A percentile compares a stretch with the other conserved stretches of the same genome.
Conservation (phyloP, 1,284 basidiomycete species). For the Sanghuangporus weigelae region DNA sequence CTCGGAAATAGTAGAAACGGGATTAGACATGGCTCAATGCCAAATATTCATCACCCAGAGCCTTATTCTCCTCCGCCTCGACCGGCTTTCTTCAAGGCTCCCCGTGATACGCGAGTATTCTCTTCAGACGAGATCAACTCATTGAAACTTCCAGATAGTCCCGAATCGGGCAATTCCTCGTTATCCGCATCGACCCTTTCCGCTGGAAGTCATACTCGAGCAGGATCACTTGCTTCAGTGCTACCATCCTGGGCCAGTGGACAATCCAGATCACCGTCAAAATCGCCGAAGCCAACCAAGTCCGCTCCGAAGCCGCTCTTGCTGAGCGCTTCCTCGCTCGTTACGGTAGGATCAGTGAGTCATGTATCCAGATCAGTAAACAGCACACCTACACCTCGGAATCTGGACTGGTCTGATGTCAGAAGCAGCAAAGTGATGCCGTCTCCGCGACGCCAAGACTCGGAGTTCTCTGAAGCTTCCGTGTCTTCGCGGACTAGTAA, state of each 20-base stretch:
- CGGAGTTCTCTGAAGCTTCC: slow-evolving; percentile 44
- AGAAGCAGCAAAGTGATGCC: slow-evolving; percentile 34
- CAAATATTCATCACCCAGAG: slow-evolving; percentile 34
- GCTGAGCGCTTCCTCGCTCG: slow-evolving; percentile 40
- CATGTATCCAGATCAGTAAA: slow-evolving; percentile 34
- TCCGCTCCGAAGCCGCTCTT: slow-evolving; percentile 52
- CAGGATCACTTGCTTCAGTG: slow-evolving; percentile 2
- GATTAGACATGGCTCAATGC: slow-evolving; percentile 37
- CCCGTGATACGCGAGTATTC: slow-evolving; percentile 49
- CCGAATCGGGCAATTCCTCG: slow-evolving; percentile 34
- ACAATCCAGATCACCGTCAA: slow-evolving; percentile 17
- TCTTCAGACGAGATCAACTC: slow-evolving; percentile 24
- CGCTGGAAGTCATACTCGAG: not conserved
- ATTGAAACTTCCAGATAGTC: slow-evolving; percentile 35
- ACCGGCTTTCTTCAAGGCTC: slow-evolving; percentile 52
- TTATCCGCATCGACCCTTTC: slow-evolving; percentile 15
- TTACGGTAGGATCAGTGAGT: slow-evolving; percentile 34
- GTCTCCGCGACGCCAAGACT: slow-evolving; percentile 38
- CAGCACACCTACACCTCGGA: slow-evolving; percentile 27
- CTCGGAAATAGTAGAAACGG: slow-evolving; percentile 17
- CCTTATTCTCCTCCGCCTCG: slow-evolving; percentile 50
- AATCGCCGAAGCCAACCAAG: slow-evolving; percentile 28
- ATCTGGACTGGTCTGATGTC: slow-evolving; percentile 45
- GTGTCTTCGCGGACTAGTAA: slow-evolving; percentile 53
- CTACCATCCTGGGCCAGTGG: slow-evolving; percentile 37